These are phyloP conservation scores for Asparagopsis taxiformis DNA, from an alignment of 31 red algal genomes.

Conservation along the genomic window DNA sequence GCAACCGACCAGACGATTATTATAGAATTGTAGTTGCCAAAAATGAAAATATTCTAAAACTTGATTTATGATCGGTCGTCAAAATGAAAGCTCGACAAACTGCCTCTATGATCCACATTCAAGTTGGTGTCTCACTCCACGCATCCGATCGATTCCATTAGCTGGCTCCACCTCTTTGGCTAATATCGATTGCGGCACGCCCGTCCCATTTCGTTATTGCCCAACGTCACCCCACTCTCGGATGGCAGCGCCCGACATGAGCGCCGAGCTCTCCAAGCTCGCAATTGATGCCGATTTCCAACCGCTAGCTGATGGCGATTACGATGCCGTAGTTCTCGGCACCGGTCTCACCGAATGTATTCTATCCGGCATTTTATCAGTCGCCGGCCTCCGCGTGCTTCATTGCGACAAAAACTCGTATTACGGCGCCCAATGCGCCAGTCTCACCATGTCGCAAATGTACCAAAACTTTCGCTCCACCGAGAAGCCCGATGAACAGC, in stretches of 20 bases:
- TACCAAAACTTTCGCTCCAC: slow-evolving; percentile 64
- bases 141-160: no score
- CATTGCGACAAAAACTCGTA: slow-evolving; percentile 95
- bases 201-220: neutral
- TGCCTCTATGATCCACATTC: no score
- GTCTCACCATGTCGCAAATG: slow-evolving; percentile 89
- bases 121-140: no score
- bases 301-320: slow-evolving; percentile 90
- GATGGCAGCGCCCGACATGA: neutral
- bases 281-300: slow-evolving; percentile 46
- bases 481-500: slow-evolving; percentile 21
- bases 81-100: no score
- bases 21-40: no score
- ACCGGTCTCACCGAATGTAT: slow-evolving; percentile 98
- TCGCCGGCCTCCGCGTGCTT: slow-evolving; percentile 83
- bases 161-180: neutral
- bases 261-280: neutral
- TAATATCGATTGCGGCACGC: neutral
- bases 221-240: slow-evolving; percentile 2
- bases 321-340: slow-evolving; percentile 95
- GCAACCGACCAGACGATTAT: no score
- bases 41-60: no score
- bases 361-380: slow-evolving; percentile 88
- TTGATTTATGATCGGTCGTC: no score
- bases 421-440: slow-evolving; percentile 94